A percentile compares a stretch with the other conserved stretches of the same genome.
phyloP scores from a whole-genome alignment of 371 early-diverging fungal species.

The Mucor mucedo region DNA sequence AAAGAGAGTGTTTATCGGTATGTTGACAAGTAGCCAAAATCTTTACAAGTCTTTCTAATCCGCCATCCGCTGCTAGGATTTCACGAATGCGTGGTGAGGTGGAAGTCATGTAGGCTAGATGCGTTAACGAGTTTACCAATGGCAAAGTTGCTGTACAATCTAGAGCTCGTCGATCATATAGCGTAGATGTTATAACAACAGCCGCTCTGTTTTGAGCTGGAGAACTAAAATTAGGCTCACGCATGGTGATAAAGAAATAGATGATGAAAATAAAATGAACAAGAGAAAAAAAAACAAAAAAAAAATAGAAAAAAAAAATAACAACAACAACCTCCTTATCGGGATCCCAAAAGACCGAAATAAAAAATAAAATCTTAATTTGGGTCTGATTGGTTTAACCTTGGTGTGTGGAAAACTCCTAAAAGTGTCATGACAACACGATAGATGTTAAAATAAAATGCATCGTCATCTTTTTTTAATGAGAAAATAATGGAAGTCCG shows the following conservation, averaged over 20 bases:
- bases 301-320: slow-evolving; percentile 1
- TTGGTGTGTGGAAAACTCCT: no score
- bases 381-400: no score
- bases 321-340: no score
- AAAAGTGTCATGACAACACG: no score
- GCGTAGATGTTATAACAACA: slow-evolving; percentile 74
- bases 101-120: slow-evolving; percentile 82
- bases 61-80: slow-evolving; percentile 85
- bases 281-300: background rate
- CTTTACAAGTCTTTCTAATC: slow-evolving; percentile 80
- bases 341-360: no score
- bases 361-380: no score
- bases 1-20: slow-evolving; percentile 68
- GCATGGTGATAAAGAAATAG: slow-evolving; percentile 54
- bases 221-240: slow-evolving; percentile 80
- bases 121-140: slow-evolving; percentile 83
- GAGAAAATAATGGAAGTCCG: no score
- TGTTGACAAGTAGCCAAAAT: slow-evolving; percentile 69
- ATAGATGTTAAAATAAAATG: no score
- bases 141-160: slow-evolving; percentile 86
- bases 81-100: slow-evolving; percentile 80
- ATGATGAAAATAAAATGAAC: background rate
- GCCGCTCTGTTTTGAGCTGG: slow-evolving; percentile 76
- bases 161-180: slow-evolving; percentile 91
- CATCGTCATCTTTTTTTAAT: no score